Base-by-base conservation (phyloP, 371 early-diverging fungal genomes). In the Mortierella sp. region DNA sequence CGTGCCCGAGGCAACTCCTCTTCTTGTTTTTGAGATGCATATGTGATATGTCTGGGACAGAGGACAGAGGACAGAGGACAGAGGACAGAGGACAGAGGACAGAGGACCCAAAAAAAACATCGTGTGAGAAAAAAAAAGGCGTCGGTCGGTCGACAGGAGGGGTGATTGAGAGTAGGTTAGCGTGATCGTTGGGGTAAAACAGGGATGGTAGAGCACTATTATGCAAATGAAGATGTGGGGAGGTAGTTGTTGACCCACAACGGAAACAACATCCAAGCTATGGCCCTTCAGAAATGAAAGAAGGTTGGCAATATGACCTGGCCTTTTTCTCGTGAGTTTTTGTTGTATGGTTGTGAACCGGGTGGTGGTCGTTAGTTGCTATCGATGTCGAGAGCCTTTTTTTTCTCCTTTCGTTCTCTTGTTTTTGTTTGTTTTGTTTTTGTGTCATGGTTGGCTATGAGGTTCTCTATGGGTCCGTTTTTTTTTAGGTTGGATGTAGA, bases 401-500 rank as follows among this genome's bases (percentile, higher is more conserved):
- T 16, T 47, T 22, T 22, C 6, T 22, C 8, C 7, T 22, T 47
- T 8, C 16, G 47, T 55, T 55, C 26, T 26, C 31, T 29, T 55
- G 6, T 14, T 29, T 55, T 16, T 26, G 55, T 55, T 55, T 55
- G 10, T 22, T 48, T 48, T 48, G 14, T 50, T 29, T 44, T 34
- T 37, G 45, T 66, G 66, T 31, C 8, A 68, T 68, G 52, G 39
- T 48, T 13, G 48, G 52, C 6, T 50, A 66, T 26, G 47, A 41
- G 52, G 58, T 34, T 58, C 31, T 58, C 58, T 58, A 34, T 22
- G 58, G 34, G 34, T 58, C 37, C 31, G 58, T 19, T 34, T 31
- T 31, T 44, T 68, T 68, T 68, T 48, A 68, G 68, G 47, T 68
- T 68, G 37, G 50, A 11, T 47, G 50, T 48, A 37, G 39, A 68